Conservation (phyloP, 2,329 filamentous ascomycete species). For the Penicillium sumatraense region DNA sequence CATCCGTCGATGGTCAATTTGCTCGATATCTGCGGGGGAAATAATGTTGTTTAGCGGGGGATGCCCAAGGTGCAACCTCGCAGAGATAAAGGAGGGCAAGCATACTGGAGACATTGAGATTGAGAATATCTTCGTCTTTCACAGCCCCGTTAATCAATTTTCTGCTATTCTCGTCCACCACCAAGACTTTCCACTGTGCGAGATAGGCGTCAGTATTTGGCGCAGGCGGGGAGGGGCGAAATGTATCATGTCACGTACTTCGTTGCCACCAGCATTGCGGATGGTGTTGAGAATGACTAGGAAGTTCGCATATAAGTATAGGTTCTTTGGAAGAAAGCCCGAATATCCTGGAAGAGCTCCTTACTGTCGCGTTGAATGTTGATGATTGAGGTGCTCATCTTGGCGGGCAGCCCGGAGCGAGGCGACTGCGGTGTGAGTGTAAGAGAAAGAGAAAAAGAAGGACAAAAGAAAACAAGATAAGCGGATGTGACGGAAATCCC, state of each 20-base stretch:
- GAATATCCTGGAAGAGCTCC: constrained; percentile 29
- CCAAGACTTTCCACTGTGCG: constrained; percentile 90
- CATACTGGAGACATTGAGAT: constrained; percentile 93
- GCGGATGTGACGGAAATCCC: background rate
- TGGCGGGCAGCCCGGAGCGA: constrained; percentile 37
- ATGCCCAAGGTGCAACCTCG: background rate
- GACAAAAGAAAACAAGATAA: background rate
- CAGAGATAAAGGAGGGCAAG: background rate
- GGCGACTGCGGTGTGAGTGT: constrained; percentile 18
- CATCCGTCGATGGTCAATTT: constrained; percentile 83
- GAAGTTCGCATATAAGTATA: constrained; percentile 14
- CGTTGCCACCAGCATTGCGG: constrained; percentile 76
- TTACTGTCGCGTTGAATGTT: constrained; percentile 79
- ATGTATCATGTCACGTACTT: constrained; percentile 60
- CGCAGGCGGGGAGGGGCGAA: constrained; percentile 27
- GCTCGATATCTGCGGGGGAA: constrained; percentile 74
- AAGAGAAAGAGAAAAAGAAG: constrained; percentile 5
- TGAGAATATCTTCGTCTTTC: constrained; percentile 95
- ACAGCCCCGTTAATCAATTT: constrained; percentile 89
- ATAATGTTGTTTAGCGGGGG: constrained; percentile 16
- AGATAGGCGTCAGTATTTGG: constrained; percentile 32
- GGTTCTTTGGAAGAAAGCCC: background rate
- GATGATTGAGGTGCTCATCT: constrained; percentile 83
- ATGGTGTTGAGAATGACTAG: constrained; percentile 75
- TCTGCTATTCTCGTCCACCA: constrained; percentile 81